Evolutionary conservation across 768 basidiomycete genomes (phyloP), one percentile per base, ranked within the genome.

Genomic region (Lactarius evosmus): DNA sequence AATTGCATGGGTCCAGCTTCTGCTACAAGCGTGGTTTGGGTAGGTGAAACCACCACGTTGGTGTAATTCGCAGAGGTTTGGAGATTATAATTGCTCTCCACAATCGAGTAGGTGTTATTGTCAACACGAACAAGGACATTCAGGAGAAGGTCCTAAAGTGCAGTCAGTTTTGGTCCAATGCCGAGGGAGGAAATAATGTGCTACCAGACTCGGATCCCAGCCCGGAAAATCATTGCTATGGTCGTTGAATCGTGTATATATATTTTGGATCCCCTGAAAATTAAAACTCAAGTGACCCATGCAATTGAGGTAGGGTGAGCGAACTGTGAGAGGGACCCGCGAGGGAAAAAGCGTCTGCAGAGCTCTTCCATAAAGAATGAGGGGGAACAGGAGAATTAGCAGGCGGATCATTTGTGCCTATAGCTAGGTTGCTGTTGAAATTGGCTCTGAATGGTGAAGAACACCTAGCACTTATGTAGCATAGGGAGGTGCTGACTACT

Each of bases 1-100:
- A 78, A 53, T 36, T 75, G 69, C 61, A 79, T 74, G 1, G 70
- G 67, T 17, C 77, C 78, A 14, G 77, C 76, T 49, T 66, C 65
- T 55, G 77, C 65, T 3, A 65, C 69, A 61, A 76, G 73, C 12
- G 72, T 69, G 52, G 75, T 74, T 9, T 71, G 70, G 0, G 78
- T 78, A 2, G 78, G 73, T 0, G 78, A 78, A 61, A 78, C 67
- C 40, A 68, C 59, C 1, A 66, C 65, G 58, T 63, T 53, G 2
- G 66, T 70, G 46, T 73, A 52, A 44, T 67, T 72, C 6, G 62
- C 61, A 16, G n/a, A n/a, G n/a, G n/a, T n/a, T 29, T 34, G 41
- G 19, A n/a, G 1, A 52, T 62, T 46, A 33, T 1, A 16, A 14
- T 51, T 19, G 27, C 34, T 36, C 29, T 66, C 68, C 7, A 70